Base-by-base conservation (phyloP, 805 yeast genomes). In the Naumovozyma dairenensis region DNA sequence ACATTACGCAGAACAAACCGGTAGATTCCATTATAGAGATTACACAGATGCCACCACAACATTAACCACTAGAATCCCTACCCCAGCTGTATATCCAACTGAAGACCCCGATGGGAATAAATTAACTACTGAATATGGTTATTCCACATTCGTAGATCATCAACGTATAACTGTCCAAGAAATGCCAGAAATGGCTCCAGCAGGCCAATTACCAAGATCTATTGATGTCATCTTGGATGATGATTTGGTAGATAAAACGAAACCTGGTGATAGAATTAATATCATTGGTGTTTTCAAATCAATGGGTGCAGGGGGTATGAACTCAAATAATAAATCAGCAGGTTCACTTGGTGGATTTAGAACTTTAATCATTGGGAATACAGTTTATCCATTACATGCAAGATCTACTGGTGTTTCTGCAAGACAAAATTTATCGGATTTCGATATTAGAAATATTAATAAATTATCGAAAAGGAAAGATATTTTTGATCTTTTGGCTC, bases 121-220 rank as follows among this genome's bases (percentile, higher is more conserved):
- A 46, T 63, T 92, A 44, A 69, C 74, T 14, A 87, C 96, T 1
- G 97, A 92, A 57, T 92, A 84, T 51, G 98, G 98, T 1, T 81
- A 77, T 52, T 79, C 87, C 6, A 85, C 93, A 19, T 92, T 84
- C 57, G 70, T 89, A 48, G 98, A 92, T 60, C 96, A 89, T 56
- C 98, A 92, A 61, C 80, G 85, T 25, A 71, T 92, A 24, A 74
- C 96, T 0, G 80, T 92, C 24, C 98, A 92, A 59, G 98, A 92
- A 63, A 83, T 92, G 84, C 97, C 98, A 1, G 97, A 92, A 62
- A 69, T 79, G 42, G 96, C 97, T 1, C 98, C 97, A 12, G 94
- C 97, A 1, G 98, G 98, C 36, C 97, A 89, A 62, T 67, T 92
- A 42, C 98, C 98, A 22, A 70, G 97, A 49, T 78, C 94, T 2